Conservation (phyloP, 352 stramenopile species). For the Phytopythium ostracodes region DNA sequence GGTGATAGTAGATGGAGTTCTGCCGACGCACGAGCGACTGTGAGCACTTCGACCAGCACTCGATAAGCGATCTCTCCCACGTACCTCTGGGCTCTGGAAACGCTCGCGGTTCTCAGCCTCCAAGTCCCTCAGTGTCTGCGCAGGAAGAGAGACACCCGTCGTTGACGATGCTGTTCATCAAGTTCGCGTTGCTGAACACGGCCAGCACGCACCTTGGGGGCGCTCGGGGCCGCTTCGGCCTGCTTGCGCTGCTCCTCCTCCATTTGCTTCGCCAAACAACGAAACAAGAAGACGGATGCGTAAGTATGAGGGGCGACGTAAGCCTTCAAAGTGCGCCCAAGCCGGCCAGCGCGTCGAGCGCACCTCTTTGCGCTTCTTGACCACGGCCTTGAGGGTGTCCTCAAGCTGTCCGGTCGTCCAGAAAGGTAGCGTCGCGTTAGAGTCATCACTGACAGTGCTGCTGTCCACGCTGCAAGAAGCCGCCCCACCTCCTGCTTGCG, state of each 20-base stretch:
- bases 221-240: slow-evolving; percentile 19
- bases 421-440: background rate
- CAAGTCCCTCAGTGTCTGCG: slow-evolving; percentile 50
- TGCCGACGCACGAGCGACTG: slow-evolving; percentile 5
- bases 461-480: background rate
- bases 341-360: background rate
- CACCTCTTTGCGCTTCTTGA: slow-evolving; percentile 74
- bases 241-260: slow-evolving; percentile 37
- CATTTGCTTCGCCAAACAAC: slow-evolving; percentile 15
- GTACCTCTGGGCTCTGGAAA: slow-evolving; percentile 71
- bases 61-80: background rate
- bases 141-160: slow-evolving; percentile 1
- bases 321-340: background rate
- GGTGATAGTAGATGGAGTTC: slow-evolving; percentile 83
- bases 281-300: background rate
- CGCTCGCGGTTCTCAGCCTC: slow-evolving; percentile 49
- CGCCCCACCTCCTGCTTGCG: slow-evolving; percentile 53
- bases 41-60: background rate
- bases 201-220: slow-evolving; percentile 21
- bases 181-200: background rate
- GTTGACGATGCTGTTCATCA: background rate
- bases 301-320: background rate
- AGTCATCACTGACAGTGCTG: background rate
- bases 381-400: slow-evolving; percentile 52
- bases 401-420: no score